Conservation (phyloP, 2,329 filamentous ascomycete genomes). For the Domatiomyces globalis region DNA sequence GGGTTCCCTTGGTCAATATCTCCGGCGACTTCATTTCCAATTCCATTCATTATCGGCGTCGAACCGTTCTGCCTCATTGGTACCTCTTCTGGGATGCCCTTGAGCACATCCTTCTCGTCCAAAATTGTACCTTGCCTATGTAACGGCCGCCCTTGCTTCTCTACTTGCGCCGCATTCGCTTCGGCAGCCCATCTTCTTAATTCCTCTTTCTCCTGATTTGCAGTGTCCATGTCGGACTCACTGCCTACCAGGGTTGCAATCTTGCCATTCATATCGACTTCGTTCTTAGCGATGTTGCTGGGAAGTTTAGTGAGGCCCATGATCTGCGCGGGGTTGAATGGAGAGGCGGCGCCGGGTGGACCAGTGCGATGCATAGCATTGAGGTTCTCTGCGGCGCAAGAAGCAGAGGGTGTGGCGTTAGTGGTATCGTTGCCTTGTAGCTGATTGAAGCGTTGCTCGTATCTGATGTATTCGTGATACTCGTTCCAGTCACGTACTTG, state of each 20-base stretch:
- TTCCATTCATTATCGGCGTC: conserved; percentile 26
- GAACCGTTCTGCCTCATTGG: conserved; percentile 27
- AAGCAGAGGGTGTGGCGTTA: conserved; percentile 5
- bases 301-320: conserved; percentile 23
- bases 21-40: not conserved
- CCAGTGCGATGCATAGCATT: conserved; percentile 27
- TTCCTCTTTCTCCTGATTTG: conserved; percentile 22
- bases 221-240: conserved; percentile 12
- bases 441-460: conserved; percentile 62
- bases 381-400: conserved; percentile 21
- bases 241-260: conserved; percentile 11
- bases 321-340: conserved; percentile 25
- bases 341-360: conserved; percentile 22
- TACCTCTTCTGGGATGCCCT: conserved; percentile 12
- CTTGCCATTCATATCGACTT: conserved; percentile 22
- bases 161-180: conserved; percentile 22
- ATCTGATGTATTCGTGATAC: conserved; percentile 71
- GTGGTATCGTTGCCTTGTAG: conserved; percentile 38
- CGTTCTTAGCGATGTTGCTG: conserved; percentile 20
- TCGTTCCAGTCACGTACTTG: conserved; percentile 88
- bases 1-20: conserved; percentile 8
- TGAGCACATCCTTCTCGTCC: conserved; percentile 13
- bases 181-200: conserved; percentile 24
- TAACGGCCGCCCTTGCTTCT: conserved; percentile 22
- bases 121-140: conserved; percentile 13